Percentiles rank a stretch among this genome's conserved stretches.
Evolutionary conservation across 2,329 filamentous ascomycete genomes (phyloP).

Genomic region (Pseudogymnoascus sp.): DNA sequence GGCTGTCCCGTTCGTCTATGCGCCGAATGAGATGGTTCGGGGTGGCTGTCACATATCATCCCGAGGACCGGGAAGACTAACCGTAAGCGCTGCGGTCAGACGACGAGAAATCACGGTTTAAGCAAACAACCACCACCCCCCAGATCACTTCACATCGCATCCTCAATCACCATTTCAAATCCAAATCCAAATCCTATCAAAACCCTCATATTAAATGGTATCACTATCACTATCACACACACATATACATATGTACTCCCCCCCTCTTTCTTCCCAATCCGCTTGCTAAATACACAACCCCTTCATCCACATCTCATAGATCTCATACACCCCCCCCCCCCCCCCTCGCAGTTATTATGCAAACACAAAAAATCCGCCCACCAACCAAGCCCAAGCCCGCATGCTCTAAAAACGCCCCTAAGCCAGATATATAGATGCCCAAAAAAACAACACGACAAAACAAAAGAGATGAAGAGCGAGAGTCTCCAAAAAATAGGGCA

Average conservation of each 20-base stretch:
- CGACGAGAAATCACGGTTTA: no score
- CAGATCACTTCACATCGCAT: not conserved
- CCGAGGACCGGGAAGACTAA: no score
- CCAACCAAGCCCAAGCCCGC: not conserved
- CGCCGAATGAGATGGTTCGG: no score
- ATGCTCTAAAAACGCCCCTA: not conserved
- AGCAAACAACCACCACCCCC: not conserved
- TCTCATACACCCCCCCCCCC: not conserved
- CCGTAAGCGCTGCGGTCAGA: no score
- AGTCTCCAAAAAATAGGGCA: no score
- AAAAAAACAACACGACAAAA: not conserved
- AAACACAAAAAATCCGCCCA: not conserved
- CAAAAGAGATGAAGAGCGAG: not conserved
- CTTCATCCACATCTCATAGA: not conserved
- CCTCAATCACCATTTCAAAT: not conserved
- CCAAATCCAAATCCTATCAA: no score
- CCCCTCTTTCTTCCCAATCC: not conserved
- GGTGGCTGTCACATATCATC: no score
- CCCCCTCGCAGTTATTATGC: not conserved
- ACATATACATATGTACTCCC: not conserved
- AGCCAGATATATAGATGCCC: not conserved
- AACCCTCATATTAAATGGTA: not conserved
- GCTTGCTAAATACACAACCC: not conserved
- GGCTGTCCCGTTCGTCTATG: no score
- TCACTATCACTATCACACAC: not conserved